Evolutionary conservation across 1,139 yeast species (phyloP).

Genomic region (Geotrichum restrictum): DNA sequence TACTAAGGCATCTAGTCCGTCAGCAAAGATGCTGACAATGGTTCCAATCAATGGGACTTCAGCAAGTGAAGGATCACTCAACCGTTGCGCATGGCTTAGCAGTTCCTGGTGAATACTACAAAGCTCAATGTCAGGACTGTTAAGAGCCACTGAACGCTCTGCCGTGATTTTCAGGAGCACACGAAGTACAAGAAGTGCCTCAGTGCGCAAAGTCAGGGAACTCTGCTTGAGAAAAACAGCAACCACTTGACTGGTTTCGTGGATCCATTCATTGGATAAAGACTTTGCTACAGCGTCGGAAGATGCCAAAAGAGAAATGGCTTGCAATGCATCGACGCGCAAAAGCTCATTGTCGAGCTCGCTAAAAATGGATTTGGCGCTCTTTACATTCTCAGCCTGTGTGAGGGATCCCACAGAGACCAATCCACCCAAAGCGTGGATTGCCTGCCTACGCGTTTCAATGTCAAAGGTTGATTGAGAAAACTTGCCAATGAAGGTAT

Average conservation of each 20-base stretch:
- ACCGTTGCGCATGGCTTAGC: not conserved
- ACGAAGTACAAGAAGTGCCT: constrained; percentile 30
- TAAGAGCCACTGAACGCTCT: not conserved
- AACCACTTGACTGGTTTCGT: constrained; percentile 24
- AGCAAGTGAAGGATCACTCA: constrained; percentile 1
- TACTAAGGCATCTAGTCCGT: not conserved
- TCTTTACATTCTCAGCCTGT: constrained; percentile 20
- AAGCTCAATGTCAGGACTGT: not conserved
- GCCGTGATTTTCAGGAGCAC: constrained; percentile 22
- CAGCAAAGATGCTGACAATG: constrained; percentile 10
- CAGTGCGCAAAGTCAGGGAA: constrained; percentile 30
- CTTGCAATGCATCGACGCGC: constrained; percentile 30
- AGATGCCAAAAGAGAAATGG: constrained; percentile 28
- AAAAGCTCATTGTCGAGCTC: constrained; percentile 35
- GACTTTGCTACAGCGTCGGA: constrained; percentile 2
- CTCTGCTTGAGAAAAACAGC: constrained; percentile 27
- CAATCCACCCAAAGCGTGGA: constrained; percentile 41
- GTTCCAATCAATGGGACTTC: constrained; percentile 14
- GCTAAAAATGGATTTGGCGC: constrained; percentile 27
- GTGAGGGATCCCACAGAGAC: constrained; percentile 28
- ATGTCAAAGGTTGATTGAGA: constrained; percentile 46
- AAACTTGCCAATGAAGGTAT: constrained; percentile 40
- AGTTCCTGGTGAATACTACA: not conserved
- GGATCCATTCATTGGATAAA: constrained; percentile 25
- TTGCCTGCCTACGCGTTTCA: constrained; percentile 50